A percentile compares a stretch with the other conserved stretches of the same genome.
Conservation (phyloP, 257 asterid species). For the Scutellaria minor region DNA sequence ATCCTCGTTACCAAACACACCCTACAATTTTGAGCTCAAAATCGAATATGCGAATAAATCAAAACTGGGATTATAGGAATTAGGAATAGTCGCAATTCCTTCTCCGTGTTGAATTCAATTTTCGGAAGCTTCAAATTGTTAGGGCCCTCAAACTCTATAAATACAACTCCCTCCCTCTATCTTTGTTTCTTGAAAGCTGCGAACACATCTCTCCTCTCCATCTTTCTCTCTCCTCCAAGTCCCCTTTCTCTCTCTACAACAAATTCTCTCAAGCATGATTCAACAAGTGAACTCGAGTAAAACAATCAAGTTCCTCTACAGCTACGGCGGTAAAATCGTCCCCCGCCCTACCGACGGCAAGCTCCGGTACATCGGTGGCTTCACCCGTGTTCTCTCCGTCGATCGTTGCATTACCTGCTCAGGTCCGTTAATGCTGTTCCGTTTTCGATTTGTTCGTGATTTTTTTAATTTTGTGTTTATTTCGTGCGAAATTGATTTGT, state of each 20-base stretch:
- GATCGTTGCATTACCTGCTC: slow-evolving; percentile 46
- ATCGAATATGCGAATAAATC: slow-evolving; percentile 47
- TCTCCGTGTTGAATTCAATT: slow-evolving; percentile 38
- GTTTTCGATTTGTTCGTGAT: background rate
- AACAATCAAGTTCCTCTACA: slow-evolving; percentile 73
- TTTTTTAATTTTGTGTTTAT: background rate
- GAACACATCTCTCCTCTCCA: slow-evolving; percentile 12
- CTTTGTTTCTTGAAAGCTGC: slow-evolving; percentile 47
- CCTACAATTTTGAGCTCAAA: background rate
- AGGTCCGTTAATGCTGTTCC: slow-evolving; percentile 34
- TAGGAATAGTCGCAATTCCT: slow-evolving; percentile 18
- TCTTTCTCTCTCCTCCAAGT: slow-evolving; percentile 20
- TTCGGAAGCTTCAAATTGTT: background rate
- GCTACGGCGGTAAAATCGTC: slow-evolving; percentile 74
- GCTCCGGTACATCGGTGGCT: slow-evolving; percentile 84
- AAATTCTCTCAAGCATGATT: slow-evolving; percentile 40
- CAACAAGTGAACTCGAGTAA: slow-evolving; percentile 39
- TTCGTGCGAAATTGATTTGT: background rate
- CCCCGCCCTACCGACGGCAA: slow-evolving; percentile 72
- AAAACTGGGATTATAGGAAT: background rate
- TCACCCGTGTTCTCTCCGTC: slow-evolving; percentile 76
- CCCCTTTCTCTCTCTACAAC: slow-evolving; percentile 15
- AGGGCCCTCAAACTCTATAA: slow-evolving; percentile 38
- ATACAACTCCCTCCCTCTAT: slow-evolving; percentile 2
- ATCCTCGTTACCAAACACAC: slow-evolving; percentile 18